These are phyloP conservation scores for Albugo candida DNA, from an alignment of 352 stramenopile genomes.

Conservation along the genomic window DNA sequence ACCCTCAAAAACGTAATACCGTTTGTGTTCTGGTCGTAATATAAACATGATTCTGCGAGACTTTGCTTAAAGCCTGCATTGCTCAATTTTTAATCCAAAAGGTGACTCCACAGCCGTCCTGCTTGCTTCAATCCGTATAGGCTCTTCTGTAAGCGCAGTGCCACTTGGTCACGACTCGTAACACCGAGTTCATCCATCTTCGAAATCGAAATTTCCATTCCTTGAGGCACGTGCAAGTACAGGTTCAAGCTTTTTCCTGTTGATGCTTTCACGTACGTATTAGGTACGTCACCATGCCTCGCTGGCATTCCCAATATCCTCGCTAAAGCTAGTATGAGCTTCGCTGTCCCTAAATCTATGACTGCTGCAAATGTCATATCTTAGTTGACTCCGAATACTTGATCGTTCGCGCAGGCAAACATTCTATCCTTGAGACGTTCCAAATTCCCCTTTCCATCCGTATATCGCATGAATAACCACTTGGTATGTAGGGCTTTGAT, in stretches of 20 bases:
- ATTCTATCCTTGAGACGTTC: background rate
- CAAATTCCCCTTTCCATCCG: background rate
- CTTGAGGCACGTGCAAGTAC: background rate
- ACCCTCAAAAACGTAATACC: background rate
- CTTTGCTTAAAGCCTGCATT: too few relatives aligned
- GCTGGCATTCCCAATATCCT: background rate
- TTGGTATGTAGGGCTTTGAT: background rate
- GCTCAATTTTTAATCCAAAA: too few relatives aligned
- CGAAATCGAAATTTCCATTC: background rate
- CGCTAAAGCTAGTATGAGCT: background rate
- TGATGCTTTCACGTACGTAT: background rate
- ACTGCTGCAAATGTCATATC: background rate
- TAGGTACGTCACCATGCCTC: background rate
- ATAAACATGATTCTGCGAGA: background rate
- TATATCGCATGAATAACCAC: background rate
- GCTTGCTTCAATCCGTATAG: too few relatives aligned
- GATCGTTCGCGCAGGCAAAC: background rate
- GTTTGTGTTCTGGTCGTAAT: background rate
- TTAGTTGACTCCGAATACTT: background rate
- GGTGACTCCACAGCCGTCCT: too few relatives aligned
- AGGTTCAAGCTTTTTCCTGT: background rate
- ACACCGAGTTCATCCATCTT: too few relatives aligned
- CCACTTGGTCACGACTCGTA: too few relatives aligned
- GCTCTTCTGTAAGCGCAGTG: too few relatives aligned
- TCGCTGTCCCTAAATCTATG: background rate